Conservation (phyloP, 352 stramenopile species). For the Plasmopara halstedii region DNA sequence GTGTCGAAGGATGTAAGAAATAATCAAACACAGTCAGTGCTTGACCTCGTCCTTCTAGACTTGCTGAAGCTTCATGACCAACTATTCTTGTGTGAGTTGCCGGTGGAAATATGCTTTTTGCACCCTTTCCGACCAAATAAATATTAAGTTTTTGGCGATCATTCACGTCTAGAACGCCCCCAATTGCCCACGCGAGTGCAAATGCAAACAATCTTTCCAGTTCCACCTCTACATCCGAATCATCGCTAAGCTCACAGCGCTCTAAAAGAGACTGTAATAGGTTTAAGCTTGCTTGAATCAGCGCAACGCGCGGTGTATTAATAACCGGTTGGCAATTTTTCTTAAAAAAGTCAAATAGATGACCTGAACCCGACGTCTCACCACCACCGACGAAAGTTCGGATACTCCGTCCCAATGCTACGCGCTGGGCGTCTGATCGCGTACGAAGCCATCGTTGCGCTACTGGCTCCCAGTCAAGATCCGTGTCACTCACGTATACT, state of each 20-base stretch:
- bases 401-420: conserved; percentile 39
- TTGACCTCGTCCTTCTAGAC: conserved; percentile 3
- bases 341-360: conserved; percentile 70
- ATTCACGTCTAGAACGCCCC: conserved; percentile 76
- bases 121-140: conserved; percentile 45
- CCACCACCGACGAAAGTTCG: conserved; percentile 36
- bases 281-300: conserved; percentile 72
- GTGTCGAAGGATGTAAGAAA: conserved; percentile 80
- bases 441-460: conserved; percentile 54
- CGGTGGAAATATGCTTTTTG: conserved; percentile 19
- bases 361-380: conserved; percentile 18
- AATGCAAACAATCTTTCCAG: conserved; percentile 84
- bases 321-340: conserved; percentile 65
- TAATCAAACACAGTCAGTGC: conserved; percentile 87
- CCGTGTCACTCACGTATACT: conserved; percentile 85
- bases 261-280: conserved; percentile 51
- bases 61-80: neutral
- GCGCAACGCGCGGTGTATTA: conserved; percentile 46
- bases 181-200: conserved; percentile 73
- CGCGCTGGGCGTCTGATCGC: conserved; percentile 38
- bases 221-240: conserved; percentile 50
- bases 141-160: conserved; percentile 66
- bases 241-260: conserved; percentile 54
- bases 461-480: conserved; percentile 69
- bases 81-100: conserved; percentile 3